Conservation (phyloP, 2,329 filamentous ascomycete genomes). For the Apiospora saccharicola region DNA sequence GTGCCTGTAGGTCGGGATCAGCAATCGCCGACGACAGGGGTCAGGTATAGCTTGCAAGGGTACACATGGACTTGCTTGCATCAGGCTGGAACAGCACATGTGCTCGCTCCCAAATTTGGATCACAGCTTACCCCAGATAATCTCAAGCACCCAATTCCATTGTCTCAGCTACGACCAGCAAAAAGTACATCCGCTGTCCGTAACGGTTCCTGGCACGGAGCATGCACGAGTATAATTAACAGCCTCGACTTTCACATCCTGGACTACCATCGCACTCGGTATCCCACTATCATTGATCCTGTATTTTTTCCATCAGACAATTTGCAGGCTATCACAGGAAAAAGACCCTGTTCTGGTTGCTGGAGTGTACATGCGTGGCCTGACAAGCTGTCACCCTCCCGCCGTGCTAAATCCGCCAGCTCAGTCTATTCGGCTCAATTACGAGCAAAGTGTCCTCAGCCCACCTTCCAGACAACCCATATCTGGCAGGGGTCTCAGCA, state of each 20-base stretch:
- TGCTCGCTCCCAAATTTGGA: conserved; percentile 13
- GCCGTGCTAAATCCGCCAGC: background rate
- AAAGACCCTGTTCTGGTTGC: background rate
- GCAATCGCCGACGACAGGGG: conserved; percentile 7
- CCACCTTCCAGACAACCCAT: background rate
- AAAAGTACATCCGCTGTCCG: background rate
- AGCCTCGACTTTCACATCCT: background rate
- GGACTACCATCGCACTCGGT: background rate
- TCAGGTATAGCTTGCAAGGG: background rate
- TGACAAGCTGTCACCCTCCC: background rate
- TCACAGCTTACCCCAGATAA: conserved; percentile 20
- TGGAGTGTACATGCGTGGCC: background rate
- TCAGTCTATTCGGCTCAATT: conserved; percentile 7
- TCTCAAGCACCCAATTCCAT: background rate
- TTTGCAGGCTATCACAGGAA: background rate
- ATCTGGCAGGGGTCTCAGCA: conserved; percentile 14
- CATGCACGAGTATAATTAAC: background rate
- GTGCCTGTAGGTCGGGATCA: conserved; percentile 15
- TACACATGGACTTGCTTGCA: background rate
- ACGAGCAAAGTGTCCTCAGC: conserved; percentile 25
- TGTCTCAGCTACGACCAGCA: conserved; percentile 2
- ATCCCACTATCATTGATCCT: background rate
- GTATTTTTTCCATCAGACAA: background rate
- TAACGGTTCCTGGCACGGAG: background rate
- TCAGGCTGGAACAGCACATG: background rate